Conservation (phyloP, 495 filamentous ascomycete species). For the Penicillium arizonense region DNA sequence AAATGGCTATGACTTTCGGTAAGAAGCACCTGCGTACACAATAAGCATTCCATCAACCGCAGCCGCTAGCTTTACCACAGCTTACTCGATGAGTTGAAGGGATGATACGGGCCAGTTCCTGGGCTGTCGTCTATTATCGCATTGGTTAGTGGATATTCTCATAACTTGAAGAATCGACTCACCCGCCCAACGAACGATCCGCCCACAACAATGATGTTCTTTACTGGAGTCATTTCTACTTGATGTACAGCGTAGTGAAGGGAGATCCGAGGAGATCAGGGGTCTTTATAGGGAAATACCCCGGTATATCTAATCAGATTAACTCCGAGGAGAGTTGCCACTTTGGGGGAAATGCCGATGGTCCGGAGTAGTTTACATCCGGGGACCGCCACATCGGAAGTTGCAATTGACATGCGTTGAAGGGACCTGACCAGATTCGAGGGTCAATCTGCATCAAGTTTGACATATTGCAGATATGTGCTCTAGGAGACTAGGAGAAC, state of each 20-base stretch:
- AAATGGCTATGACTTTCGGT: slow-evolving; percentile 54
- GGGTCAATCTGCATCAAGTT: too few relatives aligned
- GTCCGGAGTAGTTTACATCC: not conserved
- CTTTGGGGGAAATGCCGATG: not conserved
- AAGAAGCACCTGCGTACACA: slow-evolving; percentile 38
- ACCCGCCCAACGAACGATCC: slow-evolving; percentile 44
- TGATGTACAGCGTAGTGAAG: not conserved
- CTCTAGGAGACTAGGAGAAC: too few relatives aligned
- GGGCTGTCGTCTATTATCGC: slow-evolving; percentile 27
- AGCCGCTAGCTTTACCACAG: not conserved
- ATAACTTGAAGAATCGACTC: slow-evolving; percentile 1
- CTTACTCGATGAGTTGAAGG: slow-evolving; percentile 35
- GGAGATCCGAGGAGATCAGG: not conserved
- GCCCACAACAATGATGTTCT: slow-evolving; percentile 42
- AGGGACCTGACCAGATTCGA: too few relatives aligned
- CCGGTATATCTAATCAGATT: slow-evolving; percentile 11
- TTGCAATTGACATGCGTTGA: not conserved
- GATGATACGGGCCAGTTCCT: slow-evolving; percentile 37
- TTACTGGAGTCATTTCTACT: slow-evolving; percentile 27
- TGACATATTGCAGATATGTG: too few relatives aligned
- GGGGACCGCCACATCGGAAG: not conserved
- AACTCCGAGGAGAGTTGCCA: not conserved
- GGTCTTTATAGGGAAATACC: not conserved
- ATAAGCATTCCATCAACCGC: not conserved
- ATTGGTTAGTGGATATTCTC: slow-evolving; percentile 7